Evolutionary conservation across 2,329 filamentous ascomycete genomes (phyloP).

Genomic region (Botrytis galanthina): DNA sequence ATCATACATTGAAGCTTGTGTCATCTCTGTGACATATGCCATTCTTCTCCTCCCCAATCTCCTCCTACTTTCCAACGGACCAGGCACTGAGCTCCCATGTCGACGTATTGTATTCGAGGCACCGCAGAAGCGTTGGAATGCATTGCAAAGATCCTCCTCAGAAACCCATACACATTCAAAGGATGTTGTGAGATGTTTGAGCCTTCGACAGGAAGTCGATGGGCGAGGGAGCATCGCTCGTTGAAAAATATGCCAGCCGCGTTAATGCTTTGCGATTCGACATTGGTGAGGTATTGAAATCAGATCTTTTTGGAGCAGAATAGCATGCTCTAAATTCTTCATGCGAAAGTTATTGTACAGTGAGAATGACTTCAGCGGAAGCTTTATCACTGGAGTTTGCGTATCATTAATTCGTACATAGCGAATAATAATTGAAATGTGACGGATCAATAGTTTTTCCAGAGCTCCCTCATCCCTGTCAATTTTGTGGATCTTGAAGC

Average conservation of each 20-base stretch:
- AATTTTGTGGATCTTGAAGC: neutral
- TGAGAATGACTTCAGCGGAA: neutral
- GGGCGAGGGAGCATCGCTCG: constrained; percentile 47
- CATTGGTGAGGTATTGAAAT: constrained; percentile 18
- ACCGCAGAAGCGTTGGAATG: constrained; percentile 48
- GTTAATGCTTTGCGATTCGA: constrained; percentile 13
- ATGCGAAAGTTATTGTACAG: neutral
- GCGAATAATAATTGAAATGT: neutral
- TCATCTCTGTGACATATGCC: constrained; percentile 33
- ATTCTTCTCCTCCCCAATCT: constrained; percentile 39
- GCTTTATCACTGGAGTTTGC: neutral
- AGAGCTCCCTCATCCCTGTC: neutral
- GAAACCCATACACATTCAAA: constrained; percentile 56
- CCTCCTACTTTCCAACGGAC: constrained; percentile 38
- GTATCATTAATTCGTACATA: neutral
- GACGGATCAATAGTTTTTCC: constrained; percentile 11
- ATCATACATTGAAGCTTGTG: constrained; percentile 23
- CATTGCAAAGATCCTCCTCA: constrained; percentile 52
- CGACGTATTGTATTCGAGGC: constrained; percentile 36
- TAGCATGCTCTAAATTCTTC: constrained; percentile 2
- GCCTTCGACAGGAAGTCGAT: constrained; percentile 50
- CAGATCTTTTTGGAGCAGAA: neutral
- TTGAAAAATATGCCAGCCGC: constrained; percentile 20
- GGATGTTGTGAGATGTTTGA: constrained; percentile 42
- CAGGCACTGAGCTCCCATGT: constrained; percentile 40